Conservation (phyloP, 2,329 filamentous ascomycete genomes). For the Domatiomyces catenatus region DNA sequence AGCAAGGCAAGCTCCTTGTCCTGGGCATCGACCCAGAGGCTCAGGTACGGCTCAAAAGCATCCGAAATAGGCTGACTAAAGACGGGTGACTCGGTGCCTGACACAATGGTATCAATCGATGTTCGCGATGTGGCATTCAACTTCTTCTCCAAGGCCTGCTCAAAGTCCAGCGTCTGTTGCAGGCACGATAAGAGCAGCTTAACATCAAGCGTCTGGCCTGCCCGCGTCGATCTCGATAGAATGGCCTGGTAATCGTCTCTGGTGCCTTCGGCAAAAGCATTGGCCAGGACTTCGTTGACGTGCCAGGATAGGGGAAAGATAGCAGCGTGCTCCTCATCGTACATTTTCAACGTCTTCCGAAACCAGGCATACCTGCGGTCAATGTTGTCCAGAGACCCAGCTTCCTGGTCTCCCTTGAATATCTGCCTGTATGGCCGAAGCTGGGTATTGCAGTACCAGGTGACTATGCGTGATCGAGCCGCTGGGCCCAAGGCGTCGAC, state of each 20-base stretch:
- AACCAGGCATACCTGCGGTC: slow-evolving; percentile 93
- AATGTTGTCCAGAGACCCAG: slow-evolving; percentile 91
- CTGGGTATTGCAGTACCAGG: slow-evolving; percentile 97
- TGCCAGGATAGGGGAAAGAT: slow-evolving; percentile 83
- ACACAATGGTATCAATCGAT: slow-evolving; percentile 81
- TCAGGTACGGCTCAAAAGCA: slow-evolving; percentile 93
- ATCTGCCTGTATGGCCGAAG: slow-evolving; percentile 89
- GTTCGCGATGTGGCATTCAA: slow-evolving; percentile 57
- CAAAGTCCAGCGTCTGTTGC: slow-evolving; percentile 93
- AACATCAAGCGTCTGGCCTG: slow-evolving; percentile 70
- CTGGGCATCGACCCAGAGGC: slow-evolving; percentile 92
- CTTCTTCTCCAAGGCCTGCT: slow-evolving; percentile 72
- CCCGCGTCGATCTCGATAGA: slow-evolving; percentile 70
- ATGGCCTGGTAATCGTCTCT: slow-evolving; percentile 91
- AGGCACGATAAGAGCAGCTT: slow-evolving; percentile 76
- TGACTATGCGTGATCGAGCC: slow-evolving; percentile 65
- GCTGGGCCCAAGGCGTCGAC: slow-evolving; percentile 89
- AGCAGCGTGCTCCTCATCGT: slow-evolving; percentile 78
- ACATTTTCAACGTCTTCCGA: slow-evolving; percentile 83
- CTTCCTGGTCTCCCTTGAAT: slow-evolving; percentile 91
- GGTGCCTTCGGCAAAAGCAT: slow-evolving; percentile 88
- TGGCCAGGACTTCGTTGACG: slow-evolving; percentile 76
- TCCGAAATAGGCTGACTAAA: slow-evolving; percentile 89
- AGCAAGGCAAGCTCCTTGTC: slow-evolving; percentile 71
- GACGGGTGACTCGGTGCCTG: slow-evolving; percentile 58